Base-by-base conservation (phyloP, 2,329 filamentous ascomycete genomes). In the Fusarium austroafricanum region DNA sequence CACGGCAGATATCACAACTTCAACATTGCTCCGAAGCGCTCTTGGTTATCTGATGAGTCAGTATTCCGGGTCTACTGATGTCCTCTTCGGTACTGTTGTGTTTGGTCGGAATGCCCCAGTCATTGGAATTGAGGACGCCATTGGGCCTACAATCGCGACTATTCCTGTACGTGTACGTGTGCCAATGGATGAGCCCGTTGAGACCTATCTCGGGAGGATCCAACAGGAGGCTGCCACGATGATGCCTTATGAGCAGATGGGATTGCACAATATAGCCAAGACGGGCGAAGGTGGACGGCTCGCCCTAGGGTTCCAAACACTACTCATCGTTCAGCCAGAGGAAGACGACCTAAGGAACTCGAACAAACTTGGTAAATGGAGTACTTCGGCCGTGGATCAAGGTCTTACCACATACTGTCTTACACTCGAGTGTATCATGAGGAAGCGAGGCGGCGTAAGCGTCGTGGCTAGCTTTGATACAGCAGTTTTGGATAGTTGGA, bases 11-110 rank as follows among this genome's bases (percentile, higher is more conserved):
- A 18, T 28, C 4, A 71, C 66, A 0, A 49, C 50, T 4, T 52
- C 71, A 1, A 71, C 52, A 0, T 4, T 71, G 8, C 31, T 75
- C 15, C 58, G 66, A 2, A 81, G 83, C 31, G 86, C 87, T 0
- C 81, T 85, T 70, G 81, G 82, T 9, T 82, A 84, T 49, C 71
- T 90, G 2, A 87, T 6, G 4, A n/a, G 58, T 4, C 76, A 81
- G 23, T 77, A 78, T 10, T 88, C 21, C 5, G 83, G 55, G 5
- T 61, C 61, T 3, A 37, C 77, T 3, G 80, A 83, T 51, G 76
- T 83, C 9, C 70, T 80, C 12, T 83, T 83, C 56, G 82, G 82
- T 2, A 77, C 78, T 47, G 82, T 80, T 0, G 68, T 83, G 3
- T 80, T 80, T 2, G 82, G 82, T 5, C 76, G 82, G 39, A 68